Evolutionary conservation across 1,139 yeast genomes (phyloP), one percentile per base, ranked within the genome.

Genomic region (Pichia sp.): DNA sequence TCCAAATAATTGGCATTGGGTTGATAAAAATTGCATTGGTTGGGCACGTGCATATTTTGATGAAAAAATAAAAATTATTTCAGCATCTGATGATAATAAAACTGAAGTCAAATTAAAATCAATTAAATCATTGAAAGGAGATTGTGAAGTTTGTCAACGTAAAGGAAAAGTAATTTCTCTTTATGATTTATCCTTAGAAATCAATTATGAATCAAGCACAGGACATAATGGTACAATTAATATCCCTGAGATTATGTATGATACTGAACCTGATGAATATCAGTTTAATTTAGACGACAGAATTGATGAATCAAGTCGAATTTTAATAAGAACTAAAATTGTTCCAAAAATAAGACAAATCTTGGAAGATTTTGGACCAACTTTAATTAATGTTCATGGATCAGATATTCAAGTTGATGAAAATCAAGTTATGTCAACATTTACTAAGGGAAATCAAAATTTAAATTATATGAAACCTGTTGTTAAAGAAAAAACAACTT

Each of bases 1-100:
- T 68, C 87, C 87, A 38, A 81, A 82, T 64, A 82, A 82, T 64
- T 82, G 87, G 98, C 98, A 92, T 73, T 92, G 98, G 98, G 97
- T 92, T 52, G 97, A 92, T 68, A 92, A 92, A 66, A 92, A 92
- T 73, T 92, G 98, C 68, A 75, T 90, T 50, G 81, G 78, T 52
- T 92, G 98, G 98, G 74, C 96, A 12, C 78, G 80, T 51, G 74
- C 76, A 39, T 92, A 90, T 64, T 86, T 92, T 63, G 65, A 69
- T 39, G 74, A 76, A 40, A 74, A 78, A 43, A 67, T 89, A 36
- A 68, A 70, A 10, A 6, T n/a, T 11, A 28, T 48, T 16, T 40
- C 42, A 27, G 48, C 26, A 1, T 32, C 35, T 4, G 24, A 82
- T 82, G 2, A 54, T 79, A 37, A 51, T 63, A 37, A 36, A 5